Evolutionary conservation across 2,329 filamentous ascomycete species (phyloP).

Genomic region (Parasarocladium wereldwijsianum): DNA sequence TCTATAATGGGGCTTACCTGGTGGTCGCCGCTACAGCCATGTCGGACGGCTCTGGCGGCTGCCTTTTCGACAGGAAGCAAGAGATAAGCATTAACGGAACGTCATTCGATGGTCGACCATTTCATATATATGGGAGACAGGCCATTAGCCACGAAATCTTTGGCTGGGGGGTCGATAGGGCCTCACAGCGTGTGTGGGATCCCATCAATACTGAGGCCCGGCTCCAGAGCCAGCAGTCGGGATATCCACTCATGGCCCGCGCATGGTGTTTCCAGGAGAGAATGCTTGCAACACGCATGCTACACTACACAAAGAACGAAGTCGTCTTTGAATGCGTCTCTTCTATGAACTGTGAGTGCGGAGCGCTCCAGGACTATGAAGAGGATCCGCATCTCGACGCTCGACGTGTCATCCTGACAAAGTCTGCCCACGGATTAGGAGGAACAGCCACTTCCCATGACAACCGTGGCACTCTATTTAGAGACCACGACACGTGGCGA

Average conservation of each 20-base stretch:
- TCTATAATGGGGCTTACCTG: slow-evolving; percentile 12
- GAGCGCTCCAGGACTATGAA: slow-evolving; percentile 8
- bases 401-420: slow-evolving; percentile 6
- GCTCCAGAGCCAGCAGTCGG: slow-evolving; percentile 6
- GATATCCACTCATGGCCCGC: slow-evolving; percentile 10
- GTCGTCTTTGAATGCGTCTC: slow-evolving; percentile 12
- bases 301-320: slow-evolving; percentile 15
- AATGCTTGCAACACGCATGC: slow-evolving; percentile 11
- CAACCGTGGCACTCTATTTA: neutral
- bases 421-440: slow-evolving; percentile 5
- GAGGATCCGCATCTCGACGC: slow-evolving; percentile 3
- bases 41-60: slow-evolving; percentile 8
- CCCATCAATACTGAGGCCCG: too few species aligned
- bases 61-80: slow-evolving; percentile 8
- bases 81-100: slow-evolving; percentile 7
- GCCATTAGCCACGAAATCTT: slow-evolving; percentile 7
- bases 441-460: neutral
- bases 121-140: slow-evolving; percentile 9
- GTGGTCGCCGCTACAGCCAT: slow-evolving; percentile 12
- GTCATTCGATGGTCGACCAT: slow-evolving; percentile 5
- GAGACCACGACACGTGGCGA: slow-evolving; percentile 10
- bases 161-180: too few species aligned
- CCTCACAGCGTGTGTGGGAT: too few species aligned
- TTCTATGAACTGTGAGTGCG: slow-evolving; percentile 12
- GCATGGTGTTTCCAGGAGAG: slow-evolving; percentile 18